Evolutionary conservation across 2,329 filamentous ascomycete genomes (phyloP), one percentile per base, ranked within the genome.

Genomic region (Aspergillus tubingensis): DNA sequence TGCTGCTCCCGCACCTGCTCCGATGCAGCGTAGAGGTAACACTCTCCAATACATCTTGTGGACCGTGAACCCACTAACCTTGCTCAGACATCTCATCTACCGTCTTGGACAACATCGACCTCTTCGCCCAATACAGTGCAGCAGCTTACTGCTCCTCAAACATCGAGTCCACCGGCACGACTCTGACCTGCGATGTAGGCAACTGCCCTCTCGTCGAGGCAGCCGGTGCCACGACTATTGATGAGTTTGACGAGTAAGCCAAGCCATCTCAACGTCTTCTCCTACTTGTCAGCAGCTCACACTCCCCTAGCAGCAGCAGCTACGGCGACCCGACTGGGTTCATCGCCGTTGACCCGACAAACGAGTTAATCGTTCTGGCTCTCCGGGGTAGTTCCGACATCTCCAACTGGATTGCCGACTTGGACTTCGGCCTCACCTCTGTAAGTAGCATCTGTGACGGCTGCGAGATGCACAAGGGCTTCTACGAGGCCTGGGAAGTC

Each of bases 111-210:
- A 55, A 62, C 2, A 48, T 83, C 4, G 64, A 74, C 5, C 76
- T 82, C 63, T 79, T 79, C 65, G 76, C 77, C 57, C 79, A 83
- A 62, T 83, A 81, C 66, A 76, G 80, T 3, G 80, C 80, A 3
- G 81, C 81, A 0, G 72, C 80, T 11, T 83, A 83, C 67, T 83
- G 81, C 65, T 63, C 71, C 3, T 66, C 59, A 13, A 83, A 83
- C 71, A 79, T 80, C 66, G 70, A 80, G 58, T 72, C 72, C 30
- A 57, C 74, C 4, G 71, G 71, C 57, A 77, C 77, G 5, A 74
- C 76, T 50, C 53, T 82, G 39, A 72, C 69, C n/a, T 83, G 81
- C 64, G 62, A 68, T 0, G 64, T 74, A 6, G 75, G 74, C 1
- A 81, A 79, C 60, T 83, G 81, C 62, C 74, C 78, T 1, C 66